Conservation (phyloP, 169 alveolate genomes). For the Plasmodium yoelii region DNA sequence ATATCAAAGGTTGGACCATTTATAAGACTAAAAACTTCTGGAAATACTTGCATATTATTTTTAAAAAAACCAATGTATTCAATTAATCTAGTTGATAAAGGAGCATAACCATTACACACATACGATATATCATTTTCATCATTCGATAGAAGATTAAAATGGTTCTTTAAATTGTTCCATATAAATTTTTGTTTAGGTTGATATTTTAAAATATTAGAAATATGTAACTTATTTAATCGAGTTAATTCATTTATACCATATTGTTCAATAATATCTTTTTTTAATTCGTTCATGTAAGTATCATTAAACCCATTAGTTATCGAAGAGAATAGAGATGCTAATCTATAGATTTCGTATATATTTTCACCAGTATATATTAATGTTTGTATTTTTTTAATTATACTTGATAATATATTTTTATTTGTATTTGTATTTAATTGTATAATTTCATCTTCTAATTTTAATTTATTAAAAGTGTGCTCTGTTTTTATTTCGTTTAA, state of each 20-base stretch:
- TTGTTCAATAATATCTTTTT: conserved; percentile 80
- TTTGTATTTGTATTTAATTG: conserved; percentile 76
- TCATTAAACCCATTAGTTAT: conserved; percentile 79
- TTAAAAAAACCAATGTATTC: conserved; percentile 74
- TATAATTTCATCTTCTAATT: conserved; percentile 87
- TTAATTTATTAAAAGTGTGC: conserved; percentile 80
- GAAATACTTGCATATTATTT: conserved; percentile 55
- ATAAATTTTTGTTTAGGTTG: conserved; percentile 50
- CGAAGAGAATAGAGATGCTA: conserved; percentile 77
- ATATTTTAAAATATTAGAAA: conserved; percentile 40
- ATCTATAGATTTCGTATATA: conserved; percentile 76
- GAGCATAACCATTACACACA: conserved; percentile 86
- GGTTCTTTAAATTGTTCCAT: conserved; percentile 79
- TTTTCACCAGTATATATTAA: conserved; percentile 78
- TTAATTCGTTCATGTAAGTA: conserved; percentile 77
- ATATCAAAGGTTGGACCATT: conserved; percentile 58
- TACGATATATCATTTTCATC: conserved; percentile 80
- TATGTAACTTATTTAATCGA: conserved; percentile 65
- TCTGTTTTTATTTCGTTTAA: conserved; percentile 83
- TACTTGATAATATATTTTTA: conserved; percentile 74
- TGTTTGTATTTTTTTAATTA: conserved; percentile 73
- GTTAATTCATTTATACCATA: conserved; percentile 81
- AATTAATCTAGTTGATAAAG: conserved; percentile 79
- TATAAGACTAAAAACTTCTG: conserved; percentile 45
- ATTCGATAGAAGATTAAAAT: conserved; percentile 81